Base-by-base conservation (phyloP, 2,329 filamentous ascomycete species). In the Ascocoryne sarcoides region DNA sequence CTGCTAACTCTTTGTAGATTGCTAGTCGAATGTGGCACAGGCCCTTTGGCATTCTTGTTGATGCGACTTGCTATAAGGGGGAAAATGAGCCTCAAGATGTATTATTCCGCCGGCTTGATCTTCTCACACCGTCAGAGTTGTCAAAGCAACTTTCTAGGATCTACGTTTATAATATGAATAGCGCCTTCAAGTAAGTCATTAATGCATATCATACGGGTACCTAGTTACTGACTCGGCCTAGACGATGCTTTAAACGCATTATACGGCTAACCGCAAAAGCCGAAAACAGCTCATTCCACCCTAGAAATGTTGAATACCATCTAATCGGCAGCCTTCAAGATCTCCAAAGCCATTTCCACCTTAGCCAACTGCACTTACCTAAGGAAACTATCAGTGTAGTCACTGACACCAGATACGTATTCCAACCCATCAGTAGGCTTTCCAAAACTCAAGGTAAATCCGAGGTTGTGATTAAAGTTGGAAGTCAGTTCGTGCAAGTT, bases 151-250 rank as follows among this genome's bases (percentile, higher is more conserved):
- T 83, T 3, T 66, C 71, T 1, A 68, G 77, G 28, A 68, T 82
- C 30, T 84, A 83, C 48, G 68, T 84, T 12, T 83, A 84, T 60
- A 84, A 84, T 54, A 83, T 83, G 78, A 84, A 84, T 52, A 82
- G 75, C 53, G 72, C 76, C 9, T 82, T 80, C 58, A 70, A 70
- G 53, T 78, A 77, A 64, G 80, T 71, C n/a, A n/a, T n/a, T n/a
- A n/a, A 47, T 71, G 78, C 50, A 67, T 28, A 74, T 5, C 69
- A 74, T 20, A 60, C 78, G n/a, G 60, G 79, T 9, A 67, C 73
- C 15, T 61, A 73, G 9, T 71, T 69, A 36, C 28, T 44, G 37
- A 39, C 28, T 3, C 37, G n/a, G n/a, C 16, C 4, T 30, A 71
- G 71, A 47, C 79, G 81, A 66, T 82, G 76, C 50, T 76, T 83